Evolutionary conservation across 805 yeast species (phyloP).

Genomic region (Komagataella ulmi): DNA sequence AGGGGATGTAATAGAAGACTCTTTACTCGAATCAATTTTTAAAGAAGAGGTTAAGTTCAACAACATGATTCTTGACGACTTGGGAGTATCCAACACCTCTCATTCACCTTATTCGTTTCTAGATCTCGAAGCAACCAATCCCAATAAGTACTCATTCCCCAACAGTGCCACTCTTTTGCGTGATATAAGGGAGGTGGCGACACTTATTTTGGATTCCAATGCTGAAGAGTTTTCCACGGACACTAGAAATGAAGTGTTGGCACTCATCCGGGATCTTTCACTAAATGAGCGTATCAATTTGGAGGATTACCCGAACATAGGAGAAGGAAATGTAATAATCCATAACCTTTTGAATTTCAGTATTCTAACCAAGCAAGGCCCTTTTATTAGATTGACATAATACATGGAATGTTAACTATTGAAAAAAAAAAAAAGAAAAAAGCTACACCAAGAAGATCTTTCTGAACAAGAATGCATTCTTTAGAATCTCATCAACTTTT

Average conservation of each 20-base stretch:
- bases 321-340: neutral
- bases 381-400: neutral
- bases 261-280: neutral
- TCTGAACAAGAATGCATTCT: conserved; percentile 32
- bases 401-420: neutral
- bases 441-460: conserved; percentile 24
- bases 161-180: neutral
- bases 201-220: neutral
- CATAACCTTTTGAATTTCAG: neutral
- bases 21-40: neutral
- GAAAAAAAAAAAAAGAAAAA: neutral
- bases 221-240: neutral
- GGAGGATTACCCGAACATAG: neutral
- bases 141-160: neutral
- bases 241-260: neutral
- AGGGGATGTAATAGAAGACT: neutral
- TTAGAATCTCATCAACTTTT: conserved; percentile 30
- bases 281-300: neutral
- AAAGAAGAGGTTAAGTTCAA: neutral
- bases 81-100: neutral
- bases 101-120: neutral
- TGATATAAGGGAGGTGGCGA: neutral
- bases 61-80: neutral
- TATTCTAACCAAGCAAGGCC: neutral
- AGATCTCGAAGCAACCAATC: neutral